phyloP scores from a whole-genome alignment of 129 eudicot genomes.

The Flaveria linearis region DNA sequence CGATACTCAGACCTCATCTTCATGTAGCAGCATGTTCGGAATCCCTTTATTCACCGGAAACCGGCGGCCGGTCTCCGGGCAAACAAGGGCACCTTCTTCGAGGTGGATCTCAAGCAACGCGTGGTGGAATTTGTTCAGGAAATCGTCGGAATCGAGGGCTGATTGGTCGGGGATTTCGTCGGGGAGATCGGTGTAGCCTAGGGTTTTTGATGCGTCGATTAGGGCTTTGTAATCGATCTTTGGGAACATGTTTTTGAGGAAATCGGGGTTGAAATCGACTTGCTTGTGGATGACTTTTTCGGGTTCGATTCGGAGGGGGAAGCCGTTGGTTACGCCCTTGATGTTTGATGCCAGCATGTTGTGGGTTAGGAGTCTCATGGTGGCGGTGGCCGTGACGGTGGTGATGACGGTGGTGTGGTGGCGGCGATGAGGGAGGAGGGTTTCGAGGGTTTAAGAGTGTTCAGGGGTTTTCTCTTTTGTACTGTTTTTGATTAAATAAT shows the following conservation, averaged over 20 bases:
- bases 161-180: conserved; percentile 57
- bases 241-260: conserved; percentile 78
- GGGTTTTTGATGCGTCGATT: conserved; percentile 58
- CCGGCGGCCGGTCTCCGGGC: conserved; percentile 87
- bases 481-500: too few species aligned
- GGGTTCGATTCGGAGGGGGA: conserved; percentile 70
- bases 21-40: conserved; percentile 95
- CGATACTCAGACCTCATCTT: conserved; percentile 70
- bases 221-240: conserved; percentile 83
- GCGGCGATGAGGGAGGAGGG: not conserved
- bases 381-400: not conserved
- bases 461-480: not conserved
- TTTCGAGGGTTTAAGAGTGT: conserved; percentile 20
- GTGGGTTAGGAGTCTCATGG: conserved; percentile 87
- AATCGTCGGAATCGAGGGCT: conserved; percentile 67
- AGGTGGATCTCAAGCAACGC: conserved; percentile 87
- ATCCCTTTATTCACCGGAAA: conserved; percentile 90
- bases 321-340: conserved; percentile 83
- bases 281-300: conserved; percentile 54
- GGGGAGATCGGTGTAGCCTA: conserved; percentile 80
- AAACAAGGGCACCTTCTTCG: conserved; percentile 89
- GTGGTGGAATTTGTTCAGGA: conserved; percentile 73
- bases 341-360: conserved; percentile 92
- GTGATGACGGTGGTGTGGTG: not conserved
- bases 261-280: conserved; percentile 71